Evolutionary conservation across 176 grass and related monocot species (phyloP).

Genomic region (Poa pratensis): DNA sequence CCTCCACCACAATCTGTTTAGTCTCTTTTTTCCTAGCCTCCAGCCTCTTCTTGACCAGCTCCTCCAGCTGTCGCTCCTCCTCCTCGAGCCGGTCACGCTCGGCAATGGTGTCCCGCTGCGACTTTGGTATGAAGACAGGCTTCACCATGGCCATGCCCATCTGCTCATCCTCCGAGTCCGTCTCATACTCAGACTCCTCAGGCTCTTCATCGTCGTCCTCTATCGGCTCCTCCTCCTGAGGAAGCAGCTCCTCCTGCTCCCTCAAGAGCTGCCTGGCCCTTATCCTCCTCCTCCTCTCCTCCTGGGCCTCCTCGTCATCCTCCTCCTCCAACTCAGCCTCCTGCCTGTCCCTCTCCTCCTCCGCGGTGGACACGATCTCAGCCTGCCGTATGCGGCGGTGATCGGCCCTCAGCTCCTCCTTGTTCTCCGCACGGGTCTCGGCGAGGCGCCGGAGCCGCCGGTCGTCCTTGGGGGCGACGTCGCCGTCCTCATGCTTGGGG

Average conservation of each 20-base stretch:
- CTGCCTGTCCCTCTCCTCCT: slow-evolving; percentile 75
- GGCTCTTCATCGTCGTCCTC: slow-evolving; percentile 62
- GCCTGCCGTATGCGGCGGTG: slow-evolving; percentile 85
- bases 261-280: slow-evolving; percentile 63
- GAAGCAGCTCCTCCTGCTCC: slow-evolving; percentile 85
- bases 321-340: slow-evolving; percentile 77
- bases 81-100: slow-evolving; percentile 89
- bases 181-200: slow-evolving; percentile 94
- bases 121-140: slow-evolving; percentile 89
- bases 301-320: slow-evolving; percentile 86
- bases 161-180: slow-evolving; percentile 90
- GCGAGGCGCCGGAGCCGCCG: slow-evolving; percentile 73
- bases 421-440: slow-evolving; percentile 63
- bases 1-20: slow-evolving; percentile 85
- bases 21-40: slow-evolving; percentile 83
- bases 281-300: slow-evolving; percentile 82
- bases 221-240: slow-evolving; percentile 70
- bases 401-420: slow-evolving; percentile 85
- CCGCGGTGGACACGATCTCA: slow-evolving; percentile 71
- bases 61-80: slow-evolving; percentile 86
- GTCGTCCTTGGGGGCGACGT: slow-evolving; percentile 64
- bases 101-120: slow-evolving; percentile 88
- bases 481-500: slow-evolving; percentile 56
- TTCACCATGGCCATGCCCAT: slow-evolving; percentile 87
- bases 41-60: slow-evolving; percentile 75